Conservation (phyloP, 129 eudicot species). For the Flaveria bidentis region DNA sequence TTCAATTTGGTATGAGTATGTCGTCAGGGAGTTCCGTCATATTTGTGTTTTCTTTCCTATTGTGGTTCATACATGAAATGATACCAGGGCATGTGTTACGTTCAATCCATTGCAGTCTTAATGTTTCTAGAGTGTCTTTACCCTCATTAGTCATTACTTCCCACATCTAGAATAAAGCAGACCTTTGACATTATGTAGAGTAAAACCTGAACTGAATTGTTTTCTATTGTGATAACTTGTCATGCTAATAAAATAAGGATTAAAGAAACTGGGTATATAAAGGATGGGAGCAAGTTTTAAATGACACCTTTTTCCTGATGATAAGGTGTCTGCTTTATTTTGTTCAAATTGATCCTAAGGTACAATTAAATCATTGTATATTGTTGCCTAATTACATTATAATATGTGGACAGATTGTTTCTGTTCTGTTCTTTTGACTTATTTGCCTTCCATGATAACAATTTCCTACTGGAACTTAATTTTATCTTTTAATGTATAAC, state of each 20-base stretch:
- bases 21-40: neutral
- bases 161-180: neutral
- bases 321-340: neutral
- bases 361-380: neutral
- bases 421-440: neutral
- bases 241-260: neutral
- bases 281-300: neutral
- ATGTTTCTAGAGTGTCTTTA: neutral
- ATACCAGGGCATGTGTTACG: neutral
- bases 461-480: neutral
- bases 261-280: neutral
- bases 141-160: neutral
- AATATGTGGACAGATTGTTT: constrained; percentile 1
- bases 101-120: neutral
- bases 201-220: neutral
- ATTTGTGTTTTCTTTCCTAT: neutral
- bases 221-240: neutral
- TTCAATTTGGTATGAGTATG: no score
- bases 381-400: constrained; percentile 4
- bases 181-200: neutral
- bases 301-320: neutral
- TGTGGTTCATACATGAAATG: neutral
- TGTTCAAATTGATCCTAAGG: neutral
- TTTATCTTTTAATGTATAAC: neutral
- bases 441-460: neutral